phyloP scores from a whole-genome alignment of 306 rosid species.

The Dalbergia oliveri region DNA sequence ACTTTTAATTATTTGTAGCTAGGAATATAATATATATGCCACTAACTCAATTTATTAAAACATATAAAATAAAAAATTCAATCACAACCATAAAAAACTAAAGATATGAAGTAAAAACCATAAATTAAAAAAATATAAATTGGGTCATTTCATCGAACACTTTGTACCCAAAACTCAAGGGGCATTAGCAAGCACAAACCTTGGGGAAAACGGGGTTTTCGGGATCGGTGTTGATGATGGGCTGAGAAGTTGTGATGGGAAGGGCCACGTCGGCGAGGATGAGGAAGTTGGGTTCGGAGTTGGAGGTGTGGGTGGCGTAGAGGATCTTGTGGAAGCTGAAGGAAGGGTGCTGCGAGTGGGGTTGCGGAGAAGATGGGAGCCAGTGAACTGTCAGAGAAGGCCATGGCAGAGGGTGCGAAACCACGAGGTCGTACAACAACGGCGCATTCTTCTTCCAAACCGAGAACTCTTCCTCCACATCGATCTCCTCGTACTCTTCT shows the following conservation, averaged over 20 bases:
- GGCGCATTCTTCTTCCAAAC: slow-evolving; percentile 94
- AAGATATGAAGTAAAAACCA: too few species aligned
- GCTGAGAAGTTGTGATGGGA: slow-evolving; percentile 53
- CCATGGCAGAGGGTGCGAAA: slow-evolving; percentile 89
- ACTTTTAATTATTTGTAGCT: too few species aligned
- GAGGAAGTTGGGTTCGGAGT: slow-evolving; percentile 72
- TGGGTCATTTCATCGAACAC: slow-evolving; percentile 55
- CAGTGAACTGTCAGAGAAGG: slow-evolving; percentile 94
- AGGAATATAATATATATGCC: too few species aligned
- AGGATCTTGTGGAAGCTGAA: slow-evolving; percentile 73
- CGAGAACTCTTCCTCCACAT: slow-evolving; percentile 77
- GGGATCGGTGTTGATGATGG: slow-evolving; percentile 36
- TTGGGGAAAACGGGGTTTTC: slow-evolving; percentile 59
- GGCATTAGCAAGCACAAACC: slow-evolving; percentile 47
- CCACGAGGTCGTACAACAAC: slow-evolving; percentile 72
- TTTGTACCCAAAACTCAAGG: background rate
- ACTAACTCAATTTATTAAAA: too few species aligned
- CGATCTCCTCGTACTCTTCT: slow-evolving; percentile 34
- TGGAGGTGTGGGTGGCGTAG: slow-evolving; percentile 86
- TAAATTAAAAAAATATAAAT: too few species aligned
- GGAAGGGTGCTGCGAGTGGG: slow-evolving; percentile 59
- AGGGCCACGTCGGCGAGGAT: slow-evolving; percentile 76
- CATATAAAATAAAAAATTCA: background rate
- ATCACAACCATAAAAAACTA: background rate
- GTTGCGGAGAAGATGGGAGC: slow-evolving; percentile 53